Evolutionary conservation across 1,139 yeast species (phyloP).

Genomic region (Entelexis sorbosivorans): DNA sequence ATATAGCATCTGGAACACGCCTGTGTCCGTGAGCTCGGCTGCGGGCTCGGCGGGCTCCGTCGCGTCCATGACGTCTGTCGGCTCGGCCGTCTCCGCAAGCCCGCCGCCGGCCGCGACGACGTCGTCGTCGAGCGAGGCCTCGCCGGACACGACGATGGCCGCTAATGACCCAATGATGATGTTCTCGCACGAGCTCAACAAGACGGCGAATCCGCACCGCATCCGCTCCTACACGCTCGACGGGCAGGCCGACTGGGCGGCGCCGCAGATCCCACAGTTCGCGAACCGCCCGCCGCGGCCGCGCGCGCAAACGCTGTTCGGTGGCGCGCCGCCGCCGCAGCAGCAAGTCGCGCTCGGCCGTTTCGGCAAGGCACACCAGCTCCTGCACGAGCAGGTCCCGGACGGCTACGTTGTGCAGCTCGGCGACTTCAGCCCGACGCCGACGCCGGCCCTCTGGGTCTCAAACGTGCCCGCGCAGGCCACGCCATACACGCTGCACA

Average conservation of each 20-base stretch:
- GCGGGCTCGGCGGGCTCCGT: not conserved
- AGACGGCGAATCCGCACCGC: slow-evolving; percentile 31
- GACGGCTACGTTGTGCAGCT: slow-evolving; percentile 14
- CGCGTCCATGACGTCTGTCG: not conserved
- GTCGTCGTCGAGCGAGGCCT: slow-evolving; percentile 2
- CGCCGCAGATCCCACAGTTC: slow-evolving; percentile 6
- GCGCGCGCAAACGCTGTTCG: slow-evolving; percentile 19
- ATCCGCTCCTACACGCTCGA: slow-evolving; percentile 32
- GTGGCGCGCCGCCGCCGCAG: slow-evolving; percentile 2
- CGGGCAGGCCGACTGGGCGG: slow-evolving; percentile 9
- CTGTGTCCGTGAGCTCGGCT: not conserved
- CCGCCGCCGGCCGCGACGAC: not conserved
- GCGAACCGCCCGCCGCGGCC: slow-evolving; percentile 6
- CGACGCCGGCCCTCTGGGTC: slow-evolving; percentile 64
- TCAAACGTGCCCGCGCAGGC: slow-evolving; percentile 59
- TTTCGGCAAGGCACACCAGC: slow-evolving; percentile 18
- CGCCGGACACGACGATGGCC: slow-evolving; percentile 7
- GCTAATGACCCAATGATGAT: slow-evolving; percentile 31
- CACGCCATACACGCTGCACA: slow-evolving; percentile 37
- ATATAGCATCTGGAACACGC: slow-evolving; percentile 16
- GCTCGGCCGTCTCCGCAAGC: not conserved
- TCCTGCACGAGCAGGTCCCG: slow-evolving; percentile 7
- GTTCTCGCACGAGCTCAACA: slow-evolving; percentile 28
- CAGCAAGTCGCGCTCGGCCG: slow-evolving; percentile 8
- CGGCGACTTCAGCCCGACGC: slow-evolving; percentile 32